Percentiles rank a stretch among this genome's conserved stretches.
phyloP scores from a whole-genome alignment of 768 basidiomycete genomes.

The Lentinula aciculospora region DNA sequence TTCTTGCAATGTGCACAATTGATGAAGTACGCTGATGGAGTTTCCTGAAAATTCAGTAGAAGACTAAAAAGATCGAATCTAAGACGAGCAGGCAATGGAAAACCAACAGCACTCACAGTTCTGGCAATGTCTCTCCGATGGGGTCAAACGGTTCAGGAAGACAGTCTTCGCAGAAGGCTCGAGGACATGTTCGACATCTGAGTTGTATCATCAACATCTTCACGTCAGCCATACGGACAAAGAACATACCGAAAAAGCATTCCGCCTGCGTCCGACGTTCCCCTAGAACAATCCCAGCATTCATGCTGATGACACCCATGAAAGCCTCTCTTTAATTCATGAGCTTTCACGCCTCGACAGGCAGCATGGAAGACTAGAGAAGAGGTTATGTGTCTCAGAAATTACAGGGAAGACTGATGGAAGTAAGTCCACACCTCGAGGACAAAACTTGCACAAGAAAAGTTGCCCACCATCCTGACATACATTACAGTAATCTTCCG shows the following conservation, averaged over 20 bases:
- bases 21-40: slow-evolving; percentile 37
- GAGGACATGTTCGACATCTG: slow-evolving; percentile 55
- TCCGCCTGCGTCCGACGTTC: slow-evolving; percentile 43
- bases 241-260: slow-evolving; percentile 50
- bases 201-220: background rate
- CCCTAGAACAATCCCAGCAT: slow-evolving; percentile 39
- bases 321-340: slow-evolving; percentile 19
- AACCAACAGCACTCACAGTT: slow-evolving; percentile 36
- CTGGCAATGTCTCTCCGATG: slow-evolving; percentile 50
- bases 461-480: slow-evolving; percentile 58
- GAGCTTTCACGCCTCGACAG: slow-evolving; percentile 36
- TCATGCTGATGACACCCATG: slow-evolving; percentile 44
- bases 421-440: slow-evolving; percentile 37
- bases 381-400: background rate
- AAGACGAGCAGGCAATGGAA: background rate
- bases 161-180: slow-evolving; percentile 61
- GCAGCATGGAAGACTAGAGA: slow-evolving; percentile 50
- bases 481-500: slow-evolving; percentile 53
- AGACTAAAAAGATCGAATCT: slow-evolving; percentile 21
- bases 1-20: slow-evolving; percentile 43
- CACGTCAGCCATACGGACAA: background rate
- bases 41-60: slow-evolving; percentile 32
- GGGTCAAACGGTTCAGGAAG: slow-evolving; percentile 46
- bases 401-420: background rate
- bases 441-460: slow-evolving; percentile 41